Conservation (phyloP, 192 early-diverging fungal species). For the Phlyctochytrium bullatum region DNA sequence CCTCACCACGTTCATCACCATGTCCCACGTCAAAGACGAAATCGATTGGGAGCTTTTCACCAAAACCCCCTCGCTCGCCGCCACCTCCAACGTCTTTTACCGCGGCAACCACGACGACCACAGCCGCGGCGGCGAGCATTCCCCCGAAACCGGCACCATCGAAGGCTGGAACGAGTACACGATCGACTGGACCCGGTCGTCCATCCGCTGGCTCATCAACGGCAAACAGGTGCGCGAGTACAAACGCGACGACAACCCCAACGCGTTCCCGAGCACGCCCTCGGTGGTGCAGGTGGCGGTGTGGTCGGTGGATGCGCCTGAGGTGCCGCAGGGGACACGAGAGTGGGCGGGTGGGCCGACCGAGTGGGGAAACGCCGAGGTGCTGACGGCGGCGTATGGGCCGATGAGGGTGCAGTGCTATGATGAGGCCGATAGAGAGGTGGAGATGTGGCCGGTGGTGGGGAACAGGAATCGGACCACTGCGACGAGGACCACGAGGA, state of each 20-base stretch:
- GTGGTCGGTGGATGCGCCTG: constrained; percentile 26
- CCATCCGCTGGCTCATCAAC: constrained; percentile 4
- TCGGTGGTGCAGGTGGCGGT: constrained; percentile 22
- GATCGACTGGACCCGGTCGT: constrained; percentile 33
- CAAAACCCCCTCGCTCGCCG: too few species aligned
- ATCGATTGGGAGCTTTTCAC: too few species aligned
- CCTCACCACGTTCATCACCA: constrained; percentile 34
- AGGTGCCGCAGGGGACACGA: background rate
- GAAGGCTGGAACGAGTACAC: too few species aligned
- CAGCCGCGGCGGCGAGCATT: too few species aligned
- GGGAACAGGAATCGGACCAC: background rate
- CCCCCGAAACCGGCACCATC: too few species aligned
- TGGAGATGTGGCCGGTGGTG: background rate
- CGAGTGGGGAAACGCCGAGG: constrained; percentile 1
- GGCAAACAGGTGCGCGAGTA: background rate
- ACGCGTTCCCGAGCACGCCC: background rate
- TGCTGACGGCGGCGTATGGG: background rate
- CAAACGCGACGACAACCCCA: background rate
- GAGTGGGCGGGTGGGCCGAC: constrained; percentile 10
- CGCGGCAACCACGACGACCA: too few species aligned
- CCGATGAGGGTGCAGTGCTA: constrained; percentile 7
- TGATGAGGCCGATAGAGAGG: constrained; percentile 1
- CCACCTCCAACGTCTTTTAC: constrained; percentile 39
- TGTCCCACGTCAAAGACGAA: constrained; percentile 32
- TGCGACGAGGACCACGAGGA: too few species aligned